Base-by-base conservation (phyloP, 177 flowering plant species). In the Vitis hybrid region DNA sequence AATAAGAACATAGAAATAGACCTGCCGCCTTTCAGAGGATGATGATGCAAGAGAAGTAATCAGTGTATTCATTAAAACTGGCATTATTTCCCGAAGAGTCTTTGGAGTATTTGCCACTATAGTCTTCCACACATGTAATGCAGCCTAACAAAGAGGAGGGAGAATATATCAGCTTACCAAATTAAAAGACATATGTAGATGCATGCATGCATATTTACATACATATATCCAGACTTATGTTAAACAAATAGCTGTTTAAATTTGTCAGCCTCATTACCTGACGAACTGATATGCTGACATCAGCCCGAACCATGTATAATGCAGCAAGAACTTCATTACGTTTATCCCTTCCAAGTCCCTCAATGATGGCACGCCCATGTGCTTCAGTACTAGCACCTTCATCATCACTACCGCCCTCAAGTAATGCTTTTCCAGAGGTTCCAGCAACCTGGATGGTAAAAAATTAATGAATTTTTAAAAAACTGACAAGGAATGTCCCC, bases 391-490 rank as follows among this genome's bases (percentile, higher is more conserved):
- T 95, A 58, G 99, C 76, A 74, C 99, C 99, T 82, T 95, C 99
- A 90, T 95, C 99, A 80, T 95, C 99, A 81, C 99, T 95, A n/a
- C 99, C 99, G 75, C 99, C 99, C 82, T 95, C 99, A 72, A 95
- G 96, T 70, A 93, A 82, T 64, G 99, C 98, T 83, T 95, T 95
- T 49, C 99, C 99, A 70, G 99, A 91, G 63, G 99, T 95, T 68
- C 99, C 99, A 78, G 99, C 99, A 82, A 95, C 99, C 99, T 95
- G 77, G 57, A 75, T 53, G 13, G 45, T 39, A 39, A 39, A 39
- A 39, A 39, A 39, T 39, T 5, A 39, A 39, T 39, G 5, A 39
- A 39, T 39, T 26, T 26, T 26, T 26, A 26, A 26, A 26, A 39
- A 39, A 39, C 45, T 5, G 45, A 39, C 22, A 10, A 64, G 29